Percentiles rank a stretch among this genome's conserved stretches.
Evolutionary conservation across 1,284 basidiomycete species (phyloP).

Genomic region (Trichosporon coremiiforme): DNA sequence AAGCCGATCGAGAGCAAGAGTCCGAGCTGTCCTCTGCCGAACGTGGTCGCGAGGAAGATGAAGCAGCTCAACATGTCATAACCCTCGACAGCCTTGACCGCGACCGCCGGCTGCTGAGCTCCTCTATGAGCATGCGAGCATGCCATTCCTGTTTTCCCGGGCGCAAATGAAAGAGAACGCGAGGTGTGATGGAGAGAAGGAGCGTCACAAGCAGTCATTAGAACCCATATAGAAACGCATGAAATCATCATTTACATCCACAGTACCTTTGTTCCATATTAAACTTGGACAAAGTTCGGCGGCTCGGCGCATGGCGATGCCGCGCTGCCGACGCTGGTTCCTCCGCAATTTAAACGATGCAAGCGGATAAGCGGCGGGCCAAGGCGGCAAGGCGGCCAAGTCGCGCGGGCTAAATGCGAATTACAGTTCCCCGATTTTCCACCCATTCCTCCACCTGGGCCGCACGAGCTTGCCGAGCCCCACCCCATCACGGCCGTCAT

Average conservation of each 20-base stretch:
- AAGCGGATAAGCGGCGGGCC: conserved; percentile 16
- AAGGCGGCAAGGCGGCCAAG: not conserved
- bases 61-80: conserved; percentile 34
- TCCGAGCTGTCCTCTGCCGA: conserved; percentile 43
- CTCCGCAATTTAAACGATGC: conserved; percentile 5
- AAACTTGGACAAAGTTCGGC: conserved; percentile 9
- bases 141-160: no score
- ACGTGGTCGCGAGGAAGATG: conserved; percentile 45
- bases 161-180: no score
- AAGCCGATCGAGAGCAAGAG: conserved; percentile 31
- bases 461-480: no score
- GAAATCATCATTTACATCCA: not conserved
- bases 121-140: no score
- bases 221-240: not conserved
- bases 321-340: not conserved
- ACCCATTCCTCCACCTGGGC: not conserved
- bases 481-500: no score
- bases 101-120: no score
- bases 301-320: not conserved
- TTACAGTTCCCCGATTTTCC: conserved; percentile 1
- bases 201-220: not conserved
- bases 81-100: not conserved
- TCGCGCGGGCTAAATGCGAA: not conserved
- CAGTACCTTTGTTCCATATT: no score
- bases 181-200: no score